phyloP scores from a whole-genome alignment of 345 rosid species.

The Ricinus communis region DNA sequence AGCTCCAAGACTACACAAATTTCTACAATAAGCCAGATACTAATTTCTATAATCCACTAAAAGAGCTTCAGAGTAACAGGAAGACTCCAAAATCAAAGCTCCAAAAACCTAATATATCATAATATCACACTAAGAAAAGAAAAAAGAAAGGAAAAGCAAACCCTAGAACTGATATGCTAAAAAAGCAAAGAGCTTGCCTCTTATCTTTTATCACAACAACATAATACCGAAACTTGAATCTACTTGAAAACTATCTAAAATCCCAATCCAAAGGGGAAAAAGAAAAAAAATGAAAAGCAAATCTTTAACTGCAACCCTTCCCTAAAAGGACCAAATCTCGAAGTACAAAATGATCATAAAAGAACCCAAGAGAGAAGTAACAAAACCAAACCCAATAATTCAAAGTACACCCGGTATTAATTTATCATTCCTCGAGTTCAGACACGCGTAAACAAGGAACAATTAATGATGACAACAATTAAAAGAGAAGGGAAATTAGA shows the following conservation, averaged over 20 bases:
- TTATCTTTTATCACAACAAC: not conserved
- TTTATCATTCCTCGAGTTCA: not conserved
- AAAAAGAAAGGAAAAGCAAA: constrained; percentile 12
- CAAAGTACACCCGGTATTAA: constrained; percentile 4
- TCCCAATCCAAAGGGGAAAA: no score
- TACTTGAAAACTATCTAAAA: constrained; percentile 8
- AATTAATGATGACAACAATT: not conserved
- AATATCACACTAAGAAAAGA: constrained; percentile 2
- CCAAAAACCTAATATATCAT: constrained; percentile 8
- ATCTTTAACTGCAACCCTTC: constrained; percentile 7
- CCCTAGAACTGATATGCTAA: constrained; percentile 10
- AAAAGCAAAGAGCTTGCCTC: constrained; percentile 11
- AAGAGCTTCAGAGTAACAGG: constrained; percentile 12
- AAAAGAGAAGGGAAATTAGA: not conserved
- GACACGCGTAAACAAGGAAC: not conserved
- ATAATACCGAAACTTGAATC: constrained; percentile 7
- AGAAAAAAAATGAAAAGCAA: not conserved
- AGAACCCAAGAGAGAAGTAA: not conserved
- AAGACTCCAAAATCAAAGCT: constrained; percentile 10
- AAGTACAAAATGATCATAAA: not conserved
- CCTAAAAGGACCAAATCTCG: not conserved
- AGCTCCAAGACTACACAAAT: not conserved
- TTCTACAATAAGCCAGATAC: not conserved
- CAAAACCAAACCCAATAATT: not conserved
- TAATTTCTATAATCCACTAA: not conserved